Base-by-base conservation (phyloP, 2,329 filamentous ascomycete species). In the Geosmithia flava region DNA sequence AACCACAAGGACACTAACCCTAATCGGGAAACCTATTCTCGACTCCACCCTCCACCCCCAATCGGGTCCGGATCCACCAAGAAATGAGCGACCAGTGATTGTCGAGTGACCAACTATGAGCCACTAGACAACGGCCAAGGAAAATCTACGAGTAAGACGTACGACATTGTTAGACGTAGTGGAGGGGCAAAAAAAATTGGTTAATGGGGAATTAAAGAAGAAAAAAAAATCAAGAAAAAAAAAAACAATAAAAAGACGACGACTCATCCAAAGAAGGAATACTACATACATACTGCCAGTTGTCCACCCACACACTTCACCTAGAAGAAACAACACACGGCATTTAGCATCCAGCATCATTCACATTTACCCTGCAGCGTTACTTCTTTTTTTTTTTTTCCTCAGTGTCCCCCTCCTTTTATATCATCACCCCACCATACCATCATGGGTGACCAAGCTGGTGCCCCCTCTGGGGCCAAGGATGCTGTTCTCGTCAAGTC, bases 401-500 rank as follows among this genome's bases (percentile, higher is more conserved):
- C 11, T n/a, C 27, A 4, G 4, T 27, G 4, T 8, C 23, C 23
- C 8, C 23, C 23, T 27, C 8, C 23, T 27, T 27, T 8, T 27
- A 27, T 27, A 27, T 8, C 8, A 37, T 37, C 33, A 37, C 13
- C 29, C 7, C 33, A 37, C 33, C 11, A 7, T 11, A 37, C 20
- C 44, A 20, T 13, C 16, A 46, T 49, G 47, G 30, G 41, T 20
- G 41, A 44, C 19, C 41, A 43, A 15, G 20, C 13, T 39, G 56
- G 62, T 23, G 74, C 76, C n/a, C 83, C 83, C 6, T 61, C 72
- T 11, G 74, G 73, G 52, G 83, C 81, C 49, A 87, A 82, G 45
- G 80, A 85, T 62, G 91, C 91, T 29, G 91, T 97, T 44, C 74
- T 97, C 47, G 85, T 91, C 56, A 75, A 83, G 46, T 96, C 91